Conservation (phyloP, 805 yeast species). For the Wickerhamiella azymoides region DNA sequence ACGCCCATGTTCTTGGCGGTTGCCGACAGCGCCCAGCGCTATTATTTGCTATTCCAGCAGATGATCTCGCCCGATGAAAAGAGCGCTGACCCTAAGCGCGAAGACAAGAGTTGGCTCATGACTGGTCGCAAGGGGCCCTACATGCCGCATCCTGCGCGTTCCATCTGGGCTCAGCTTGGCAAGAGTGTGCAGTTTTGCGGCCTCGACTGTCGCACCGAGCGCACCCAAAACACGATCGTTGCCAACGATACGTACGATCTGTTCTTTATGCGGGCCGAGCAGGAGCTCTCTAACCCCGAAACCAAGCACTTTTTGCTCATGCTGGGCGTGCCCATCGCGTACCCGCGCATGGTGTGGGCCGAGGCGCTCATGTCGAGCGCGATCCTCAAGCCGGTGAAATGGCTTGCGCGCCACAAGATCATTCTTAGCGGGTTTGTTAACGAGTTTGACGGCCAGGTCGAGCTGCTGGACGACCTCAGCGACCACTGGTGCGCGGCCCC, state of each 20-base stretch:
- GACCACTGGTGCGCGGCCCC: slow-evolving; percentile 93
- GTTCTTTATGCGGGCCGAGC: slow-evolving; percentile 44
- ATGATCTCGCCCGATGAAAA: slow-evolving; percentile 41
- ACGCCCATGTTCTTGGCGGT: slow-evolving; percentile 54
- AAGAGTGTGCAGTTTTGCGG: slow-evolving; percentile 59
- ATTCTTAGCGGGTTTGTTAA: slow-evolving; percentile 64
- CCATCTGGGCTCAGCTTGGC: slow-evolving; percentile 63
- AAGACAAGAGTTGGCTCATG: slow-evolving; percentile 49
- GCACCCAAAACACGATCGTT: slow-evolving; percentile 49
- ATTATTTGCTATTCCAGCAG: slow-evolving; percentile 86
- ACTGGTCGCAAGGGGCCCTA: slow-evolving; percentile 50
- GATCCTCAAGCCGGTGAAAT: slow-evolving; percentile 49
- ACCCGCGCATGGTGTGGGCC: slow-evolving; percentile 86
- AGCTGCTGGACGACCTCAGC: slow-evolving; percentile 79
- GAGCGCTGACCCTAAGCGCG: slow-evolving; percentile 27
- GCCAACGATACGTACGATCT: slow-evolving; percentile 40
- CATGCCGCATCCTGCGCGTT: slow-evolving; percentile 52
- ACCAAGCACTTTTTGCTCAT: slow-evolving; percentile 67
- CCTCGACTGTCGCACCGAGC: slow-evolving; percentile 85
- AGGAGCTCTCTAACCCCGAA: slow-evolving; percentile 43
- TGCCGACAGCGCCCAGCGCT: slow-evolving; percentile 70
- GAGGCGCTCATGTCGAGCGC: slow-evolving; percentile 51
- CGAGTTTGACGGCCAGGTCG: slow-evolving; percentile 85
- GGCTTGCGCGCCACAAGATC: slow-evolving; percentile 30
- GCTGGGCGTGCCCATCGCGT: slow-evolving; percentile 90